A percentile compares a stretch with the other conserved stretches of the same genome.
Evolutionary conservation across 768 basidiomycete genomes (phyloP).

Genomic region (Suillus sp.): DNA sequence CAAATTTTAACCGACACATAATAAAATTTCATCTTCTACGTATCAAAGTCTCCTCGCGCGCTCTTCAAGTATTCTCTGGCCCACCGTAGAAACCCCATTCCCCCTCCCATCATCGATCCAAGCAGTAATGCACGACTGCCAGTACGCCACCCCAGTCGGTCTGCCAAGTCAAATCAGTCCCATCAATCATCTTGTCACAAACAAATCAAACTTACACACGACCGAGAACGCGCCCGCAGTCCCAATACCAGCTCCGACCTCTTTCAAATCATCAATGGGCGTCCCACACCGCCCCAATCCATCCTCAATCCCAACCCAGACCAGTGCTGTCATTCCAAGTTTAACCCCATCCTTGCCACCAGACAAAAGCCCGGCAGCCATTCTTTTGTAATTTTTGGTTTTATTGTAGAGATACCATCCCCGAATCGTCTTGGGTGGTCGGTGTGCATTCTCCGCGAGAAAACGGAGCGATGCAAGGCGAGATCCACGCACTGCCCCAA

Average conservation of each 20-base stretch:
- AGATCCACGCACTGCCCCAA: slow-evolving; percentile 75
- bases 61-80: slow-evolving; percentile 33
- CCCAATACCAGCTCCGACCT: slow-evolving; percentile 65
- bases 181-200: not conserved
- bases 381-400: slow-evolving; percentile 89
- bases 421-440: slow-evolving; percentile 78
- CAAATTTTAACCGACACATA: not conserved
- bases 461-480: slow-evolving; percentile 74
- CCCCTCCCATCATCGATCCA: slow-evolving; percentile 59
- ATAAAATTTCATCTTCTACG: no score
- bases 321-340: slow-evolving; percentile 48
- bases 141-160: slow-evolving; percentile 57
- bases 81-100: slow-evolving; percentile 51
- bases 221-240: slow-evolving; percentile 60
- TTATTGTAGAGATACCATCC: slow-evolving; percentile 98
- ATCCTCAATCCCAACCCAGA: slow-evolving; percentile 54
- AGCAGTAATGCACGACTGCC: slow-evolving; percentile 50
- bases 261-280: slow-evolving; percentile 45
- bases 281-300: slow-evolving; percentile 38
- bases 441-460: slow-evolving; percentile 91
- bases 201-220: slow-evolving; percentile 45
- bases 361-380: slow-evolving; percentile 69
- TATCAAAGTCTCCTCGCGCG: not conserved
- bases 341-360: slow-evolving; percentile 59
- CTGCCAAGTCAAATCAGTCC: slow-evolving; percentile 35